These are phyloP conservation scores for Kwoniella heveanensis DNA, from an alignment of 768 basidiomycete genomes.

Conservation along the genomic window DNA sequence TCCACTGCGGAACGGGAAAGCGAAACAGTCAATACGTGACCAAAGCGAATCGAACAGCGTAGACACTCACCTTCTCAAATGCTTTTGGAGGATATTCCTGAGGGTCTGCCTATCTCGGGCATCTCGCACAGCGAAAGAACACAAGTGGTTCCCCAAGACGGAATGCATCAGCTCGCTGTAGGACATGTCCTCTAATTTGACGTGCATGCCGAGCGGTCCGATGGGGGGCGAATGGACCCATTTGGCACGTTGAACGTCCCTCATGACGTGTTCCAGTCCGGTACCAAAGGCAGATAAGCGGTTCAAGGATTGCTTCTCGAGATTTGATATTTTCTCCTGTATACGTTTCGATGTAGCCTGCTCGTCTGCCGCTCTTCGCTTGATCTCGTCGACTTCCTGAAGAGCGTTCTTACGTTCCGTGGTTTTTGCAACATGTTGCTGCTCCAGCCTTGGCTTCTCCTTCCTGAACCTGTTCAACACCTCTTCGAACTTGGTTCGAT, in stretches of 20 bases:
- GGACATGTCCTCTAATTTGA: conserved; percentile 70
- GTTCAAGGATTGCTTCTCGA: conserved; percentile 25
- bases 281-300: conserved; percentile 49
- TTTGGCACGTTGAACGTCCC: conserved; percentile 44
- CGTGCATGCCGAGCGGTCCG: conserved; percentile 72
- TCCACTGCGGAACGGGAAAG: conserved; percentile 9
- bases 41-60: neutral
- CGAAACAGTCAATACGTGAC: neutral
- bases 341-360: conserved; percentile 59
- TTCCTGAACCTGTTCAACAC: conserved; percentile 53
- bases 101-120: conserved; percentile 65
- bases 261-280: conserved; percentile 37
- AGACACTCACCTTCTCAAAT: conserved; percentile 9
- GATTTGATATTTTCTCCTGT: conserved; percentile 56
- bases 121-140: conserved; percentile 74
- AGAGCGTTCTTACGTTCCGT: conserved; percentile 7
- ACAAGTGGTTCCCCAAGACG: conserved; percentile 65
- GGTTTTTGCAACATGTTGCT: conserved; percentile 4
- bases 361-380: conserved; percentile 61
- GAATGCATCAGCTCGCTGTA: conserved; percentile 71
- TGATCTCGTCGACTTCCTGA: conserved; percentile 41
- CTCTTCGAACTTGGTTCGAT: conserved; percentile 30
- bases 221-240: conserved; percentile 51
- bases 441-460: conserved; percentile 50
- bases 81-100: conserved; percentile 60